Base-by-base conservation (phyloP, 2,329 filamentous ascomycete genomes). In the Coniella lustricola region DNA sequence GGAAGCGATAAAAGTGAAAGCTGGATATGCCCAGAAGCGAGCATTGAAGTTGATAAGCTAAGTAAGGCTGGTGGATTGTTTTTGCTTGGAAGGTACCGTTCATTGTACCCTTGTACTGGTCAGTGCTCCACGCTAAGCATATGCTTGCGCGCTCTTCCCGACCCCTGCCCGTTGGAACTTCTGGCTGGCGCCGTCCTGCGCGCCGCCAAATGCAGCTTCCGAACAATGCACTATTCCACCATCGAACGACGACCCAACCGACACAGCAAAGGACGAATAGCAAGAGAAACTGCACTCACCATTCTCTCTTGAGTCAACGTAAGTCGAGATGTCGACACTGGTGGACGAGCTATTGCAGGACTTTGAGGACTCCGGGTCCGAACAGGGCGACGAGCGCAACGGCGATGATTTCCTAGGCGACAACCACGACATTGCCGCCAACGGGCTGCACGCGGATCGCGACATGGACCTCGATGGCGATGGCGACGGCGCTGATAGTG, bases 331-430 rank as follows among this genome's bases (percentile, higher is more conserved):
- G 90, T 89, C 91, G 64, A 94, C 89, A 38, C 77, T 94, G 55
- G 91, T 88, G 54, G 90, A 97, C 61, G 91, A 97, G 65, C 79
- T 98, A 10, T 76, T 97, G 58, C 87, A 93, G 61, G 89, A 95
- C 64, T 93, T 95, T 55, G 89, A 90, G 60, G 88, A 94, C 62
- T 87, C 83, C 5, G 89, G 83, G 44, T 88, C 88, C 45, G 87
- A 93, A 59, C 80, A 77, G 33, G 84, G 84, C 53, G 79, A 81
- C 32, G 73, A 79, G 29, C 73, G 76, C 40, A 72, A 78, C 49
- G 71, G 76, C 44, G 70, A 73, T 53, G 64, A 61, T 29, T 61
- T 68, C 22, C 68, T 74, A 55, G 70, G 69, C 46, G 64, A 68
- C 46, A 66, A 73, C 35, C 67, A 70, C 44, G 65, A 70, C 25